Evolutionary conservation across 129 eudicot genomes (phyloP).

Genomic region (Solidago caesia): DNA sequence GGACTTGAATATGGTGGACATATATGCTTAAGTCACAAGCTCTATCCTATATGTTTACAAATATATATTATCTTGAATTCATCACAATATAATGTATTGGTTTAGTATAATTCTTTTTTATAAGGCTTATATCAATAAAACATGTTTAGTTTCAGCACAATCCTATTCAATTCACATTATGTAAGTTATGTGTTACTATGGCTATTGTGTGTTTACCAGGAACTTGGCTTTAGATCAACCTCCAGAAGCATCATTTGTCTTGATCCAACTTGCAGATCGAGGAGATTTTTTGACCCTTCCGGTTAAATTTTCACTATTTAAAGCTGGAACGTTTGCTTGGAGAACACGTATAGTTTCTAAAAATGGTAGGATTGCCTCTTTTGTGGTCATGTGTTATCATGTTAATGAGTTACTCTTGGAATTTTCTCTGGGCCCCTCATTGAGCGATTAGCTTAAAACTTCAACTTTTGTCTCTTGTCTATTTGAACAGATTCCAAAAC

Average conservation of each 20-base stretch:
- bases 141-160: not conserved
- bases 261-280: constrained; percentile 53
- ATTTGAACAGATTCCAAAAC: constrained; percentile 63
- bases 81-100: not conserved
- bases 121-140: constrained; percentile 8
- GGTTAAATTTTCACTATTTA: constrained; percentile 57
- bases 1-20: not conserved
- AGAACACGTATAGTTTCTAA: constrained; percentile 73
- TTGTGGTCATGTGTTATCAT: constrained; percentile 5
- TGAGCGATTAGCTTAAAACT: constrained; percentile 1
- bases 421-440: constrained; percentile 7
- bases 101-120: not conserved
- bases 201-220: constrained; percentile 39
- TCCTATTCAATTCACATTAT: constrained; percentile 2
- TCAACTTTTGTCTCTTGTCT: constrained; percentile 20
- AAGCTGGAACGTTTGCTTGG: constrained; percentile 72
- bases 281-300: constrained; percentile 61
- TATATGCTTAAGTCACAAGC: not conserved
- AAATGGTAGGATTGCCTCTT: constrained; percentile 45
- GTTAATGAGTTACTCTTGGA: not conserved
- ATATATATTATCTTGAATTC: not conserved
- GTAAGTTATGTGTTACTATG: constrained; percentile 7
- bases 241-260: constrained; percentile 61
- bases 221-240: constrained; percentile 59
- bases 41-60: constrained; percentile 22